Evolutionary conservation across 2,329 filamentous ascomycete genomes (phyloP).

Genomic region (Colletotrichum plurivorum): DNA sequence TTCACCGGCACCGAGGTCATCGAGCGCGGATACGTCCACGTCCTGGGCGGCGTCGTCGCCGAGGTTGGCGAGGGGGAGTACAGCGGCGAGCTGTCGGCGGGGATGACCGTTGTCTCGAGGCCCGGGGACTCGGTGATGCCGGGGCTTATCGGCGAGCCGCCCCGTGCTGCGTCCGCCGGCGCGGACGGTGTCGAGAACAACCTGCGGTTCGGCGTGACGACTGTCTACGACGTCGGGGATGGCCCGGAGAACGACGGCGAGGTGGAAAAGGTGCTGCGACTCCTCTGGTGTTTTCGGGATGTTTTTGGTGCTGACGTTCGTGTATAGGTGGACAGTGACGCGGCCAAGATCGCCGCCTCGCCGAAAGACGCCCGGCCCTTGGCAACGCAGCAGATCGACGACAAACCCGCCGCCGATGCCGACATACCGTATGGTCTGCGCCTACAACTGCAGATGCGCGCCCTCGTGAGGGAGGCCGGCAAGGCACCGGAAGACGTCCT

Average conservation of each 20-base stretch:
- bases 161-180: constrained; percentile 59
- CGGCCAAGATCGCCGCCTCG: constrained; percentile 46
- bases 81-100: constrained; percentile 38
- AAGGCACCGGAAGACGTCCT: constrained; percentile 40
- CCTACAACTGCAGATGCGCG: constrained; percentile 40
- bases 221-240: constrained; percentile 65
- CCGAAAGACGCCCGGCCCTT: constrained; percentile 57
- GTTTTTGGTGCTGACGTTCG: too few species aligned
- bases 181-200: constrained; percentile 54
- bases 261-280: constrained; percentile 42
- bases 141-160: constrained; percentile 65
- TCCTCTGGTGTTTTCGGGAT: too few species aligned
- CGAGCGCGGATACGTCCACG: constrained; percentile 54
- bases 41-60: constrained; percentile 57
- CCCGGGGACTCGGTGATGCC: constrained; percentile 63
- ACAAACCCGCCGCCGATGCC: neutral
- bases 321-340: constrained; percentile 33
- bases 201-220: constrained; percentile 65
- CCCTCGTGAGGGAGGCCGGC: constrained; percentile 39
- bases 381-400: constrained; percentile 50
- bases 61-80: constrained; percentile 38
- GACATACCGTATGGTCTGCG: constrained; percentile 38
- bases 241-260: constrained; percentile 50
- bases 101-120: constrained; percentile 52
- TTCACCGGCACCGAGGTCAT: constrained; percentile 61